Conservation (phyloP, 140 eudicot species). For the Ambrosia hybrid region DNA sequence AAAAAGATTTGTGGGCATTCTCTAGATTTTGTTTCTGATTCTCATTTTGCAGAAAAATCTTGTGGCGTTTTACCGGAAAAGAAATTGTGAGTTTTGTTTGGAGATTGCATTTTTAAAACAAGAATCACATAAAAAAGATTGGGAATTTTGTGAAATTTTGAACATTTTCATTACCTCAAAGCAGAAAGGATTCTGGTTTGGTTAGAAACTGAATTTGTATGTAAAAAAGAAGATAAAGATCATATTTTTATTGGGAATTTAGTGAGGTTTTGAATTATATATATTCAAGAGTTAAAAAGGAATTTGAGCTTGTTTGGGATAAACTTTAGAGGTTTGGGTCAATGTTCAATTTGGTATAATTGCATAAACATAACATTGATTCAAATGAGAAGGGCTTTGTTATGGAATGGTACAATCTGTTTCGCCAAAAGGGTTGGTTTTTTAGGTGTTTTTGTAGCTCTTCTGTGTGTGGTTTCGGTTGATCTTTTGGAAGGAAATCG, state of each 20-base stretch:
- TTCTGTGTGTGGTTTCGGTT: slow-evolving; percentile 38
- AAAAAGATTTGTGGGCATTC: slow-evolving; percentile 37
- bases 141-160: slow-evolving; percentile 12
- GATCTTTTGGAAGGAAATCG: slow-evolving; percentile 33
- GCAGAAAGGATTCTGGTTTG: slow-evolving; percentile 24
- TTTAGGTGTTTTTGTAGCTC: slow-evolving; percentile 34
- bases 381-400: too few species aligned
- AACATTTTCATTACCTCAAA: background rate
- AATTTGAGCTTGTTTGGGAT: slow-evolving; percentile 21
- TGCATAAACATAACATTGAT: background rate
- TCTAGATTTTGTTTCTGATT: slow-evolving; percentile 29
- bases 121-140: slow-evolving; percentile 25
- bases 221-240: slow-evolving; percentile 11
- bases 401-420: background rate
- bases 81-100: slow-evolving; percentile 27
- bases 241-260: slow-evolving; percentile 32
- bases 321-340: slow-evolving; percentile 15
- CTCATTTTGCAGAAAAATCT: slow-evolving; percentile 35
- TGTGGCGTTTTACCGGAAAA: background rate
- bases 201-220: slow-evolving; percentile 13
- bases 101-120: slow-evolving; percentile 12
- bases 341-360: slow-evolving; percentile 20
- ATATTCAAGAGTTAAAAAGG: slow-evolving; percentile 14
- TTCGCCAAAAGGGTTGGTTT: slow-evolving; percentile 32
- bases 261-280: slow-evolving; percentile 35